Conservation (phyloP, 768 basidiomycete genomes). For the Mycena pura region DNA sequence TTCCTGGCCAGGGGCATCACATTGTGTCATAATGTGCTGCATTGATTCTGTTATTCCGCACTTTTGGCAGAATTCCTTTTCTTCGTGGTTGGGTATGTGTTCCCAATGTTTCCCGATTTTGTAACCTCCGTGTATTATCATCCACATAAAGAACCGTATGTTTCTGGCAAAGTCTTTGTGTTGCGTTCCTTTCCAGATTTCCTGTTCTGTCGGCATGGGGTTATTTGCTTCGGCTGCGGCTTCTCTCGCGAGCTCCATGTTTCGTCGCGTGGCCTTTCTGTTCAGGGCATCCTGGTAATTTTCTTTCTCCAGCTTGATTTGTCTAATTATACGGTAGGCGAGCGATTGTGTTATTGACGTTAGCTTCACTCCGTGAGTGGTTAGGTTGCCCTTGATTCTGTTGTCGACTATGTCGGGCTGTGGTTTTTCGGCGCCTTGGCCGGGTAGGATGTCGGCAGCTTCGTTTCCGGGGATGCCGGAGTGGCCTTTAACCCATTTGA, state of each 20-base stretch:
- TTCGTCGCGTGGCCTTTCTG: not conserved
- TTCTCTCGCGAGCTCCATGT: not conserved
- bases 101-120: not conserved
- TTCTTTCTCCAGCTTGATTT: not conserved
- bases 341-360: not conserved
- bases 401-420: not conserved
- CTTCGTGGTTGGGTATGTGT: not conserved
- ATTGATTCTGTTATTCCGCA: not conserved
- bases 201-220: not conserved
- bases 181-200: not conserved
- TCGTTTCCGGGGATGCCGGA: not conserved
- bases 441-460: not conserved
- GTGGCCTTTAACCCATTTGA: not conserved
- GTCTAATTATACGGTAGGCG: not conserved
- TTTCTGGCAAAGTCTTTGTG: not conserved
- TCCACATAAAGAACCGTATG: not conserved
- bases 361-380: not conserved
- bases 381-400: not conserved
- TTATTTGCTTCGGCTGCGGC: not conserved
- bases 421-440: not conserved
- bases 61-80: not conserved
- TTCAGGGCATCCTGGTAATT: not conserved
- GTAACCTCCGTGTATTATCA: not conserved
- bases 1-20: not conserved
- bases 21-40: not conserved